Evolutionary conservation across 768 basidiomycete species (phyloP), one percentile per base, ranked within the genome.

Genomic region (Glaciozyma martinii): DNA sequence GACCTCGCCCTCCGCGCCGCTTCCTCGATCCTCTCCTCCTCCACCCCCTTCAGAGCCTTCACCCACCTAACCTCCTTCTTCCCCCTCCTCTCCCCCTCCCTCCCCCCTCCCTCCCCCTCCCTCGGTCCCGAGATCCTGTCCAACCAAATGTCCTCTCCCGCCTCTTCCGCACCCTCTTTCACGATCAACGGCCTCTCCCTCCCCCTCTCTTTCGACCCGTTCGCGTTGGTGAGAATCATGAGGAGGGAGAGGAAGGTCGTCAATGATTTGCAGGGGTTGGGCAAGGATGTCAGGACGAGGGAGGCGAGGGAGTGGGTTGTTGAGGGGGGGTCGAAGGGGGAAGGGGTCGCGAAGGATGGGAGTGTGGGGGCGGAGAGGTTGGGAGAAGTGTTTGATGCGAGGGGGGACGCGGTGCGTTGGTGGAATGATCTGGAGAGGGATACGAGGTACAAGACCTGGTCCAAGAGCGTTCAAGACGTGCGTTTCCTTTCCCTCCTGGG

Each of bases 341-440:
- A 82, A 2, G 82, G 84, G 63, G 78, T 78, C n/a, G 80, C 77
- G 76, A 19, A 81, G 77, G 56, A 61, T 8, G 68, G 63, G 19
- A 21, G 37, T 1, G 47, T 68, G 23, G 55, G 25, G n/a, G 49
- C 52, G 0, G 71, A 67, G 30, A 42, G 49, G n/a, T 62, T 76
- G 19, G 74, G 73, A 50, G 89, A 86, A 1, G 70, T 95, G n/a
- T 86, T 94, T 63, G 95, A 98, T 76, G 87, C 91, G 1, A 90
- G 88, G 2, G 90, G 86, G 0, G 80, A 78, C 16, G 80, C 87
- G 5, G 81, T 93, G 46, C 74, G 85, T 1, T 98, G 89, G 84
- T 88, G 87, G 86, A 99, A 98, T 75, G 86, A 99, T 73, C 76
- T 98, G 25, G 86, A 89, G 78, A 87, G 83, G 67, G 95, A 98